These are phyloP conservation scores for Maudiozyma turicensis DNA, from an alignment of 805 yeast genomes.

Conservation along the genomic window DNA sequence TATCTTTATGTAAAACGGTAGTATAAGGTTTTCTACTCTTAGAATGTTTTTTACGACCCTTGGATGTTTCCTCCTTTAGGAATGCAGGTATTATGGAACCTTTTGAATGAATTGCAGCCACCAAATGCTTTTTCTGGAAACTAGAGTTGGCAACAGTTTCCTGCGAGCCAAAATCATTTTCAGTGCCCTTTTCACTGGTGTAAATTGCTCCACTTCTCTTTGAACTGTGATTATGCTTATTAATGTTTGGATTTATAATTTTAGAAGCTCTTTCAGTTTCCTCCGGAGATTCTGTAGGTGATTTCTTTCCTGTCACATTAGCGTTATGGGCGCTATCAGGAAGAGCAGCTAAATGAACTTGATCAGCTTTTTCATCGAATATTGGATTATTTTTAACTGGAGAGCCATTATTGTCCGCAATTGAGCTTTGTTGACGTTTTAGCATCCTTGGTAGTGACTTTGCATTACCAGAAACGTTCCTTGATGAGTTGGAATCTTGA, in stretches of 20 bases:
- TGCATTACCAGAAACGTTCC: too few relatives aligned
- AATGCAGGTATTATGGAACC: slow-evolving; percentile 13
- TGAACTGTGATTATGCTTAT: background rate
- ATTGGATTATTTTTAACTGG: slow-evolving; percentile 19
- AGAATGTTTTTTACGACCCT: slow-evolving; percentile 1
- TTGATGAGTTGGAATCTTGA: background rate
- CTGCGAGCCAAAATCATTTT: background rate
- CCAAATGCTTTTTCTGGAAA: slow-evolving; percentile 23
- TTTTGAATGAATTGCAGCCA: slow-evolving; percentile 20
- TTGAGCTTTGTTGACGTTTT: slow-evolving; percentile 25
- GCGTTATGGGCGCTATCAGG: slow-evolving; percentile 9
- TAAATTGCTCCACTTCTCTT: background rate
- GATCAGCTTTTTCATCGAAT: slow-evolving; percentile 11
- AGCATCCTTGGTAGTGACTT: slow-evolving; percentile 1
- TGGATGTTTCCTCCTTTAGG: slow-evolving; percentile 9
- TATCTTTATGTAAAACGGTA: slow-evolving; percentile 22
- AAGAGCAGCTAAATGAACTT: slow-evolving; percentile 24
- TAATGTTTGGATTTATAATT: background rate
- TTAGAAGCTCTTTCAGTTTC: background rate
- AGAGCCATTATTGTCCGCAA: slow-evolving; percentile 27
- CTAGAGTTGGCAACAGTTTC: slow-evolving; percentile 11
- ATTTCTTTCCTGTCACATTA: background rate
- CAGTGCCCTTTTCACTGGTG: background rate
- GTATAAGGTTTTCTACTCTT: slow-evolving; percentile 20
- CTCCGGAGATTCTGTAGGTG: background rate